Conservation (phyloP, 2,329 filamentous ascomycete genomes). For the Sclerotinia subarctica region DNA sequence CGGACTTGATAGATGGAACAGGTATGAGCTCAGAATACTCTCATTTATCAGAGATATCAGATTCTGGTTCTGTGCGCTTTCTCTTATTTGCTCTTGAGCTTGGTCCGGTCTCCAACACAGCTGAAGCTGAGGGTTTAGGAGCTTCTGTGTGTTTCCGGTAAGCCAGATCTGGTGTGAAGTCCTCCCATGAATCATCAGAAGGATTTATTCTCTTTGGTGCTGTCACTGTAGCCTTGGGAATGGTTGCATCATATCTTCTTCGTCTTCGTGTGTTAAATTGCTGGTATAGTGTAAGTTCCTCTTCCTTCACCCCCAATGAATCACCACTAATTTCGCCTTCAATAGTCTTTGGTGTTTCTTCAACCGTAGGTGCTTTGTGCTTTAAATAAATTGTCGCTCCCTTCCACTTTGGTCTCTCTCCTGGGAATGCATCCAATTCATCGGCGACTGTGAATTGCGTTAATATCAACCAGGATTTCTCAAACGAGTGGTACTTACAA, state of each 20-base stretch:
- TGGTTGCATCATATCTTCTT: too few relatives aligned
- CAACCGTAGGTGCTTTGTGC: background rate
- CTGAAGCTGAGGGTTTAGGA: too few relatives aligned
- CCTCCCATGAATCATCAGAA: background rate
- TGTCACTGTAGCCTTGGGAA: too few relatives aligned
- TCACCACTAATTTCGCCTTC: background rate
- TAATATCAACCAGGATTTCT: background rate
- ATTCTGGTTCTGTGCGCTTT: background rate
- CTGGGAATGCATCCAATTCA: background rate
- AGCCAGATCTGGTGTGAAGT: too few relatives aligned
- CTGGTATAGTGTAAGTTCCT: background rate
- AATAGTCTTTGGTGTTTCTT: background rate
- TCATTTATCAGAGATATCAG: too few relatives aligned
- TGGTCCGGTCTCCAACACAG: background rate
- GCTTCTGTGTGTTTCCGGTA: background rate
- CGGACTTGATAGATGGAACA: too few relatives aligned
- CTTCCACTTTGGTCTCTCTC: background rate
- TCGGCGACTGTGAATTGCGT: background rate
- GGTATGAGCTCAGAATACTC: background rate
- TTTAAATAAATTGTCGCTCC: background rate
- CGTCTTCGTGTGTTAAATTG: too few relatives aligned
- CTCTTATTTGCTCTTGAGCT: background rate
- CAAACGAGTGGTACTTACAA: background rate
- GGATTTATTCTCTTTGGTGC: background rate
- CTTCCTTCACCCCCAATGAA: background rate